Evolutionary conservation across 192 early-diverging fungal genomes (phyloP), one percentile per base, ranked within the genome.

Genomic region (Obelidium mucronatum): DNA sequence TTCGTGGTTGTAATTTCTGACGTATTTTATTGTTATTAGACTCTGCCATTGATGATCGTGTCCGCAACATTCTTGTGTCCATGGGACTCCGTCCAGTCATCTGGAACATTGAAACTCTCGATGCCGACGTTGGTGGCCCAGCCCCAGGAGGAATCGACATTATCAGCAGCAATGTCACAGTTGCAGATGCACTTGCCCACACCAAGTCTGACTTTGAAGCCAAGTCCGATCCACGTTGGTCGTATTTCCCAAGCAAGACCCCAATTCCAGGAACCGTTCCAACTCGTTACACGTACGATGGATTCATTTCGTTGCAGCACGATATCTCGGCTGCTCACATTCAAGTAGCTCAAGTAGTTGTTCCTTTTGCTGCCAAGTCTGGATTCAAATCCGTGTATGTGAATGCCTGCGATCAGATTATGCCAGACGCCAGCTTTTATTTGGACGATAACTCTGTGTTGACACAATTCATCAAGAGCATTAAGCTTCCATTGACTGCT

Each of bases 41-140:
- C 58, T 92, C 91, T 15, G 91, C 94, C 69, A 78, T 91, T 39
- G 92, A 93, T 71, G 89, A 93, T 76, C 89, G 91, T 64, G 86
- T 93, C 33, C 85, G 93, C 26, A 80, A 74, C 72, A 90, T 94
- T 36, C 80, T 84, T 15, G 51, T 68, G 8, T 86, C 92, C 56
- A 70, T 94, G 73, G 91, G 84, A 22, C 81, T 83, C 70, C 60
- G 59, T 17, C 60, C 65, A 37, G 71, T 82, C 51, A 70, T 86
- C 30, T 86, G 85, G 85, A 53, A 40, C 66, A 66, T 73, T 26
- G 80, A 82, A 74, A 35, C 80, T 17, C 31, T 54, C 19, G 85
- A 84, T 58, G 67, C 83, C 15, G 59, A 28, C 34, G 40, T 48
- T 15, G n/a, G 35, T 26, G 44, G 31, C 13, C 56, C 54, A 11